These are phyloP conservation scores for Phoma sp. DNA, from an alignment of 2,329 filamentous ascomycete genomes.

Conservation along the genomic window DNA sequence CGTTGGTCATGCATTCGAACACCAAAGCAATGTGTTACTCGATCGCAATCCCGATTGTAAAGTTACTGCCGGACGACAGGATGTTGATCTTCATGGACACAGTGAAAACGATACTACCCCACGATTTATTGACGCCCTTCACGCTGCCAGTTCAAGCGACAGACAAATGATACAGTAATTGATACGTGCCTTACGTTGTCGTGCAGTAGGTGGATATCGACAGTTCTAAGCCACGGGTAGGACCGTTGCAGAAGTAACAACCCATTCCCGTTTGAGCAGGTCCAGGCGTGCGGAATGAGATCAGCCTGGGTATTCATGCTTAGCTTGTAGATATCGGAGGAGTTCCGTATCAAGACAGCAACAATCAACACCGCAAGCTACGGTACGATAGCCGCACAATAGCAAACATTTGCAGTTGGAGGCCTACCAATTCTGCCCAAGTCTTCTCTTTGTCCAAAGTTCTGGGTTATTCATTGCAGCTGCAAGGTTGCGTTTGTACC, in stretches of 20 bases:
- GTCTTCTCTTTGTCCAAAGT: background rate
- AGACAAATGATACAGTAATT: constrained; percentile 1
- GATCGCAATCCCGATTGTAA: background rate
- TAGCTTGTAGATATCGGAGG: constrained; percentile 17
- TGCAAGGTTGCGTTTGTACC: background rate
- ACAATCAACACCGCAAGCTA: background rate
- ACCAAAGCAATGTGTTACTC: background rate
- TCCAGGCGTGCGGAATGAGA: constrained; percentile 18
- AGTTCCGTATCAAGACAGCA: constrained; percentile 15
- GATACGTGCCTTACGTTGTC: constrained; percentile 2
- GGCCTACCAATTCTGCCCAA: background rate
- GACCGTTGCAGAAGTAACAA: constrained; percentile 5
- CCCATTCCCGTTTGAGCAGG: constrained; percentile 14
- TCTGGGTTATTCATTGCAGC: background rate
- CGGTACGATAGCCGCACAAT: background rate
- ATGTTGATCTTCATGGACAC: background rate
- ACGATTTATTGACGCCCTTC: constrained; percentile 16
- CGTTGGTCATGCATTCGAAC: background rate
- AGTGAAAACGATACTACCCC: constrained; percentile 1
- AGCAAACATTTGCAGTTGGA: background rate
- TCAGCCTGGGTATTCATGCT: constrained; percentile 12
- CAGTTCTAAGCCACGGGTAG: constrained; percentile 11
- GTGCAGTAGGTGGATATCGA: constrained; percentile 8
- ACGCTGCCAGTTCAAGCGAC: constrained; percentile 11
- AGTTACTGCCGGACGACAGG: background rate